Conservation (phyloP, 2,329 filamentous ascomycete genomes). For the Claviceps sp. region DNA sequence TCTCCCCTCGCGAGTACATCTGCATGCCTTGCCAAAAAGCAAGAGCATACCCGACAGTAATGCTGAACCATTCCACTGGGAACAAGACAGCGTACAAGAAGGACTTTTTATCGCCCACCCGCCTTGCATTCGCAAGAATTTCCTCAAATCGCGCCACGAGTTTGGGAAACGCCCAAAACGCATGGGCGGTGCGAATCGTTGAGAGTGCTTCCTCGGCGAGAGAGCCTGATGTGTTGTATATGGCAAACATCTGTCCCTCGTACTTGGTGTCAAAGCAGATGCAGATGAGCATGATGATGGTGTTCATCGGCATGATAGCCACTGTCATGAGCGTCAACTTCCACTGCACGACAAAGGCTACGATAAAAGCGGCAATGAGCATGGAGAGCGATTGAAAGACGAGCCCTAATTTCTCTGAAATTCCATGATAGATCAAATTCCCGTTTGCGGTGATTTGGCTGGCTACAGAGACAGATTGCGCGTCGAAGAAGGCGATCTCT, state of each 20-base stretch:
- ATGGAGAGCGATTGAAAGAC: slow-evolving; percentile 27
- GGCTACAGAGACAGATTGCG: slow-evolving; percentile 28
- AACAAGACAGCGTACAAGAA: slow-evolving; percentile 30
- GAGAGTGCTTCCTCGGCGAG: slow-evolving; percentile 36
- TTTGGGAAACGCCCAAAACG: slow-evolving; percentile 34
- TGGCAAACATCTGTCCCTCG: slow-evolving; percentile 30
- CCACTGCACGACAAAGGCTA: slow-evolving; percentile 27
- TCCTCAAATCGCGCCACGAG: slow-evolving; percentile 27
- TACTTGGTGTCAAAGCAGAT: slow-evolving; percentile 26
- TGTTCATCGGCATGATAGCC: slow-evolving; percentile 30
- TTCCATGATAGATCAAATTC: slow-evolving; percentile 30
- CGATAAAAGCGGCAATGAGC: slow-evolving; percentile 26
- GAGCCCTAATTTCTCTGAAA: slow-evolving; percentile 31
- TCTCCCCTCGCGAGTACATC: slow-evolving; percentile 32
- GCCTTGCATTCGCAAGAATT: slow-evolving; percentile 26
- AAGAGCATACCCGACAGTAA: slow-evolving; percentile 32
- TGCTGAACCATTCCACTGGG: slow-evolving; percentile 31
- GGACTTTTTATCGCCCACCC: slow-evolving; percentile 29
- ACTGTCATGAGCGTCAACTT: slow-evolving; percentile 30
- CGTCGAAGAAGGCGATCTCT: slow-evolving; percentile 43
- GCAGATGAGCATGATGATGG: slow-evolving; percentile 25
- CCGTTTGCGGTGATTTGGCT: slow-evolving; percentile 34
- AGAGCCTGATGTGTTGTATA: slow-evolving; percentile 27
- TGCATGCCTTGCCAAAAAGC: slow-evolving; percentile 39
- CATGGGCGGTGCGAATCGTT: slow-evolving; percentile 35